Evolutionary conservation across 2,329 filamentous ascomycete genomes (phyloP).

Genomic region (Allantophomopsis lycopodina): DNA sequence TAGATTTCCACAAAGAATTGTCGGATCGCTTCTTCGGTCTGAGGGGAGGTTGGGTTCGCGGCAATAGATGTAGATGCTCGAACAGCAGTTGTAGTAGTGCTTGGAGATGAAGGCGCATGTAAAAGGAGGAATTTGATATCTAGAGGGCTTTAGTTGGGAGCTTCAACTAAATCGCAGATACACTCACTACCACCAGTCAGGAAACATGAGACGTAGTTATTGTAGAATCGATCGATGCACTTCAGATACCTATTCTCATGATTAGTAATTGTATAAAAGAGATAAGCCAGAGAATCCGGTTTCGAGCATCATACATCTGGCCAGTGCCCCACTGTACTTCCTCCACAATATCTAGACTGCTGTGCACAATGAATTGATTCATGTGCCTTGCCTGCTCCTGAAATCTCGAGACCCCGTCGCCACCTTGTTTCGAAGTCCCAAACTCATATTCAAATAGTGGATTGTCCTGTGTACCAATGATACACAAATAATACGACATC

Average conservation of each 20-base stretch:
- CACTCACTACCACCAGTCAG: slow-evolving; percentile 62
- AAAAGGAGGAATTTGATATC: slow-evolving; percentile 87
- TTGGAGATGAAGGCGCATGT: slow-evolving; percentile 56
- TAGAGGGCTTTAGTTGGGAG: slow-evolving; percentile 7
- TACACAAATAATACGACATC: slow-evolving; percentile 99
- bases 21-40: slow-evolving; percentile 89
- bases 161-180: slow-evolving; percentile 1
- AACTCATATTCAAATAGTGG: slow-evolving; percentile 96
- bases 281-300: background rate
- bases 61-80: slow-evolving; percentile 57
- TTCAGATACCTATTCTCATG: slow-evolving; percentile 66
- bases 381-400: slow-evolving; percentile 78
- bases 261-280: slow-evolving; percentile 3
- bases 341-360: slow-evolving; percentile 86
- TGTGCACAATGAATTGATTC: slow-evolving; percentile 96
- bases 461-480: slow-evolving; percentile 89
- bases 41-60: slow-evolving; percentile 74
- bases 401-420: slow-evolving; percentile 84
- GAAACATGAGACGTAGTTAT: slow-evolving; percentile 90
- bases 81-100: slow-evolving; percentile 25
- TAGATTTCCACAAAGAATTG: slow-evolving; percentile 94
- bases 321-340: slow-evolving; percentile 88
- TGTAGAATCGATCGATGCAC: slow-evolving; percentile 91
- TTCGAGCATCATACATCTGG: slow-evolving; percentile 48
- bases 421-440: slow-evolving; percentile 89